Evolutionary conservation across 768 basidiomycete genomes (phyloP).

Genomic region (Boletus huronensis): DNA sequence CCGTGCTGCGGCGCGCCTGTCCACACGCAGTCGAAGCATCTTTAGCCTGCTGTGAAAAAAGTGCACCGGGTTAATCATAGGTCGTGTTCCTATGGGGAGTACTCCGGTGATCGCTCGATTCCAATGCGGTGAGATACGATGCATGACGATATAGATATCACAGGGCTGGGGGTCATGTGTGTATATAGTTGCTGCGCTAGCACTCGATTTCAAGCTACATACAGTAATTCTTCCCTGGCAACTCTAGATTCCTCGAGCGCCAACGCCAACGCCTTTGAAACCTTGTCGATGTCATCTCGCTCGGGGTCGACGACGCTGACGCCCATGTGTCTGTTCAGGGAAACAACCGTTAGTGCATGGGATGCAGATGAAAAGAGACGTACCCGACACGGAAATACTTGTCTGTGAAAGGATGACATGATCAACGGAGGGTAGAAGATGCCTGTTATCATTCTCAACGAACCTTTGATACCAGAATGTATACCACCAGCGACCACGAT

Average conservation of each 20-base stretch:
- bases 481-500: conserved; percentile 88
- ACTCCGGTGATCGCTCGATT: background rate
- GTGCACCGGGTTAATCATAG: background rate
- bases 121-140: background rate
- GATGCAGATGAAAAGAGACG: conserved; percentile 19
- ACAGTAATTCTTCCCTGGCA: conserved; percentile 11
- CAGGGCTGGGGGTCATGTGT: background rate
- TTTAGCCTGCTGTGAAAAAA: background rate
- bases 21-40: background rate
- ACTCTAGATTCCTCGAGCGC: conserved; percentile 39
- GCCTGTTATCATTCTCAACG: conserved; percentile 12
- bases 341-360: background rate
- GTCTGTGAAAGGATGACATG: conserved; percentile 38
- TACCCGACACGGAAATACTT: conserved; percentile 91
- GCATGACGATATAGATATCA: background rate
- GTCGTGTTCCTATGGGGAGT: background rate
- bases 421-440: conserved; percentile 8
- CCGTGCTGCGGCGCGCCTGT: background rate
- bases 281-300: conserved; percentile 72
- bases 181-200: background rate
- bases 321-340: conserved; percentile 75
- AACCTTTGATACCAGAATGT: conserved; percentile 78
- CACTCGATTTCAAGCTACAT: background rate
- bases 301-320: conserved; percentile 66
- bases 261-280: conserved; percentile 64